A percentile compares a stretch with the other conserved stretches of the same genome.
Conservation (phyloP, 176 grass and related monocot genomes). For the Otatea glauca region DNA sequence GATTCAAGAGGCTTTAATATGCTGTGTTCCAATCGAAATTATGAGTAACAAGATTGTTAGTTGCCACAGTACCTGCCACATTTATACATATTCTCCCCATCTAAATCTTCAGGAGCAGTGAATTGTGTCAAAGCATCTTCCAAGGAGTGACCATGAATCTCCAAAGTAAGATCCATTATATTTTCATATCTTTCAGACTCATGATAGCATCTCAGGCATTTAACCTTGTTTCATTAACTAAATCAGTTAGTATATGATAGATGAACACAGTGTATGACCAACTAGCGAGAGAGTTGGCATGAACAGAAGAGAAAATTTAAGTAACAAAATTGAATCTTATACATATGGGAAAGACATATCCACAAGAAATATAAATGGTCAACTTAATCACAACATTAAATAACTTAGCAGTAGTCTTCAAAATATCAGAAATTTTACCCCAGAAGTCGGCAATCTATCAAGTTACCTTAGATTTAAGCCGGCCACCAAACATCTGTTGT, state of each 20-base stretch:
- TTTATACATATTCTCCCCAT: constrained; percentile 99
- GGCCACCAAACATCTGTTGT: constrained; percentile 97
- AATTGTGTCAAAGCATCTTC: constrained; percentile 99
- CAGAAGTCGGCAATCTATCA: constrained; percentile 15
- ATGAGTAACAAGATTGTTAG: constrained; percentile 1
- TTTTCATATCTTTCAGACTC: constrained; percentile 98
- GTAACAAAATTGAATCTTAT: constrained; percentile 21
- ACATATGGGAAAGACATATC: not conserved
- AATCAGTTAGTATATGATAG: constrained; percentile 47
- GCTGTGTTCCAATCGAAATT: constrained; percentile 11
- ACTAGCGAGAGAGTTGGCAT: not conserved
- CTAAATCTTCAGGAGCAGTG: constrained; percentile 96
- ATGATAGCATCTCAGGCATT: constrained; percentile 91
- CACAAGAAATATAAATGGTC: constrained; percentile 5
- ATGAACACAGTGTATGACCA: constrained; percentile 5
- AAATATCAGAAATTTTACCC: not conserved
- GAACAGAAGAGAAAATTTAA: not conserved
- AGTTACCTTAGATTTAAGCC: constrained; percentile 94
- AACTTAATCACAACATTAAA: not conserved
- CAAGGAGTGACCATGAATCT: constrained; percentile 97
- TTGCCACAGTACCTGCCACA: constrained; percentile 79
- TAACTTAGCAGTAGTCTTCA: constrained; percentile 26
- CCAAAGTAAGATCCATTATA: constrained; percentile 99
- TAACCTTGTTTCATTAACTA: constrained; percentile 73
- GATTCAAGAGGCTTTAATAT: constrained; percentile 41